A percentile compares a stretch with the other conserved stretches of the same genome.
These are phyloP conservation scores for Fusarium tuaranense DNA, from an alignment of 2,329 filamentous ascomycete species.

Conservation along the genomic window DNA sequence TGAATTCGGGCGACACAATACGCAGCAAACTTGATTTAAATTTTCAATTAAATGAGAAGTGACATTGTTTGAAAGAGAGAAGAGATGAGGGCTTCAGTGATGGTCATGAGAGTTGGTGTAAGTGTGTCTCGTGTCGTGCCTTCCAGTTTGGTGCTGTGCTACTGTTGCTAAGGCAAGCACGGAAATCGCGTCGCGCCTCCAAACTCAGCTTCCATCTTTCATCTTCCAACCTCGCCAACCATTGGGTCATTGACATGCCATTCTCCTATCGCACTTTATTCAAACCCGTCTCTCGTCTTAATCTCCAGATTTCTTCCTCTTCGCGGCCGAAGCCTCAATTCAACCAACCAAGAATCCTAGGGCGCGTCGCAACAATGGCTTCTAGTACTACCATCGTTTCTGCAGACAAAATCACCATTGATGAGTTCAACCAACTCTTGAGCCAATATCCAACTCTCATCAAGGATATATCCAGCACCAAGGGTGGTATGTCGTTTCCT, in stretches of 20 bases:
- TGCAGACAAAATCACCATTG: slow-evolving; percentile 42
- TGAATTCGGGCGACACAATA: neutral
- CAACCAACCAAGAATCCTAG: neutral
- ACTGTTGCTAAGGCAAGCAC: slow-evolving; percentile 12
- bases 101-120: neutral
- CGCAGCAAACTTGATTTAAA: neutral
- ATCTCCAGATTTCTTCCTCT: neutral
- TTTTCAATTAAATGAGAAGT: neutral
- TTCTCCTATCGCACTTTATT: neutral
- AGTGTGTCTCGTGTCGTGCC: neutral
- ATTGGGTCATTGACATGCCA: neutral
- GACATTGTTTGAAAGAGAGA: neutral
- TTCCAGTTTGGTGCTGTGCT: neutral
- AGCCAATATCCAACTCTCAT: slow-evolving; percentile 55
- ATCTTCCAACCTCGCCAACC: neutral
- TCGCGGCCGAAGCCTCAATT: neutral
- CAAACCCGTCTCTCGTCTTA: neutral
- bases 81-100: neutral
- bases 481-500: slow-evolving; percentile 53
- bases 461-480: slow-evolving; percentile 57
- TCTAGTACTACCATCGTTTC: slow-evolving; percentile 15
- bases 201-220: slow-evolving; percentile 16
- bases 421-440: slow-evolving; percentile 52
- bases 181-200: slow-evolving; percentile 27
- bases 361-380: slow-evolving; percentile 26